Percentiles rank a stretch among this genome's conserved stretches.
Conservation (phyloP, 106 monocot species). For the Agapanthus africanus region DNA sequence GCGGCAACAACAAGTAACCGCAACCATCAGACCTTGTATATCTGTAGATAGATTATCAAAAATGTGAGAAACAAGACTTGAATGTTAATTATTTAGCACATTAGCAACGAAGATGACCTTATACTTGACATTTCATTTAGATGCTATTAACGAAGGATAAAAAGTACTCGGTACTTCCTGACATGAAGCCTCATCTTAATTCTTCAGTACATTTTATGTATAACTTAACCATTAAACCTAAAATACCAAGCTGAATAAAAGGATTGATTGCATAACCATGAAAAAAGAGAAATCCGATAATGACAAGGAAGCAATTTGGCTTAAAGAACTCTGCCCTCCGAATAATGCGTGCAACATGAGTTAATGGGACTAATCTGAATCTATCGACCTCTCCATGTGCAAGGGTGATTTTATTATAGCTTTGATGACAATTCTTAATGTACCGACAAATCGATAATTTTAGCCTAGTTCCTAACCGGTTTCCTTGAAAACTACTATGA, state of each 20-base stretch:
- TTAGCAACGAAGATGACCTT: too few relatives aligned
- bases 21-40: constrained; percentile 52
- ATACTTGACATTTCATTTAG: neutral
- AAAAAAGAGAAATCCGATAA: constrained; percentile 84
- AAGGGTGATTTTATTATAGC: constrained; percentile 3
- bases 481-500: too few relatives aligned
- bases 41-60: constrained; percentile 23
- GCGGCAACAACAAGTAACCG: constrained; percentile 72
- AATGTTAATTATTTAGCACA: too few relatives aligned
- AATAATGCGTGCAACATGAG: constrained; percentile 65
- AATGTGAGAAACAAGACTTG: neutral
- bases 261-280: constrained; percentile 55
- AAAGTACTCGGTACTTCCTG: neutral
- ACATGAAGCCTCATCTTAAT: neutral
- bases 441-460: too few relatives aligned
- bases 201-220: neutral
- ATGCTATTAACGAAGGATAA: neutral
- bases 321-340: constrained; percentile 73
- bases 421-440: too few relatives aligned
- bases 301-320: constrained; percentile 77
- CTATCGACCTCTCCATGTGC: constrained; percentile 94
- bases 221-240: neutral
- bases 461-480: too few relatives aligned
- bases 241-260: neutral
- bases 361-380: constrained; percentile 60